Conservation (phyloP, 306 rosid species). For the Parietaria judaica region DNA sequence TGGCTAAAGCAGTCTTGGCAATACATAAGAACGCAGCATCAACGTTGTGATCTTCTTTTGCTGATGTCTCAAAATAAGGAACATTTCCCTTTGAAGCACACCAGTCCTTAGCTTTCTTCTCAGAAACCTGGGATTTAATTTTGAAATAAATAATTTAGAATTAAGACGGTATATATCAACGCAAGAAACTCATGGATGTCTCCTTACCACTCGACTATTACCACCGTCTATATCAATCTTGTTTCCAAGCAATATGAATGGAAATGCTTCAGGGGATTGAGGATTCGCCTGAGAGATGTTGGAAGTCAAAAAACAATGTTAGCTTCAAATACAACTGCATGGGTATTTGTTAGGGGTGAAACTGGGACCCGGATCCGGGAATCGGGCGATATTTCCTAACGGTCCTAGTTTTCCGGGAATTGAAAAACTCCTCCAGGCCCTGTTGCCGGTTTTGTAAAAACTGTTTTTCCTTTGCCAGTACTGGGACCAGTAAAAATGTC, state of each 20-base stretch:
- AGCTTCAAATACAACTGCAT: neutral
- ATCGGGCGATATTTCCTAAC: no score
- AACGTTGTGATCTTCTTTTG: conserved; percentile 86
- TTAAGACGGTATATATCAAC: conserved; percentile 21
- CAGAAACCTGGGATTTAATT: conserved; percentile 50
- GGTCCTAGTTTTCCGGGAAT: no score
- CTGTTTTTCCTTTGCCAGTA: no score
- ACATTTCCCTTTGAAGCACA: conserved; percentile 79
- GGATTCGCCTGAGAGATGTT: conserved; percentile 57
- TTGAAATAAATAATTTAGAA: conserved; percentile 25
- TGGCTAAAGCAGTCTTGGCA: conserved; percentile 78
- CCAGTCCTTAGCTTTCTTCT: conserved; percentile 94
- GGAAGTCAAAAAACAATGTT: conserved; percentile 10
- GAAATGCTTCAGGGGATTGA: conserved; percentile 61
- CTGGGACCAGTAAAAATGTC: no score
- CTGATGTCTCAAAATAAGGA: conserved; percentile 85
- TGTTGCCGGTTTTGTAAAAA: no score
- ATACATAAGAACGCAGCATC: conserved; percentile 79
- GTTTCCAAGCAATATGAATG: conserved; percentile 84
- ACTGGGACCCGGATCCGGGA: no score
- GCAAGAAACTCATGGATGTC: neutral
- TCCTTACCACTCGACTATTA: conserved; percentile 88
- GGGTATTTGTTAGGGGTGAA: neutral
- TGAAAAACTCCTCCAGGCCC: no score
- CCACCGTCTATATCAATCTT: conserved; percentile 95